Percentiles rank a stretch among this genome's conserved stretches.
Evolutionary conservation across 495 filamentous ascomycete species (phyloP).

Genomic region (Saxophila tyrrhenica): DNA sequence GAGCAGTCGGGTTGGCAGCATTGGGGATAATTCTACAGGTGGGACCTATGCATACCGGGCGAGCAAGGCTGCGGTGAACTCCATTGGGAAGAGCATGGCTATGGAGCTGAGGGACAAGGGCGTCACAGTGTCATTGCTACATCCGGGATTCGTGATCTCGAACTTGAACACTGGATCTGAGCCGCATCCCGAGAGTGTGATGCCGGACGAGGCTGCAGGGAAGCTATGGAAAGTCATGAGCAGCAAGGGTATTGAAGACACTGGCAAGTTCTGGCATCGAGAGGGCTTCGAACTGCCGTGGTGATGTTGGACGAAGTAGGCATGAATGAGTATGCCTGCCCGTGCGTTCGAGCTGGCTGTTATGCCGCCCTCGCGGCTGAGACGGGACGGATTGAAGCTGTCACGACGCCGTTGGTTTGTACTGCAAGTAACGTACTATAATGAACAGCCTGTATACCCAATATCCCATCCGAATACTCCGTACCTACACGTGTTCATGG

Average conservation of each 20-base stretch:
- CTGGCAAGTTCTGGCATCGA: conserved; percentile 31
- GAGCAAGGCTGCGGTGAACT: conserved; percentile 48
- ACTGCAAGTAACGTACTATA: no score
- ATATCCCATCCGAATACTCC: no score
- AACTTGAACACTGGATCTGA: conserved; percentile 11
- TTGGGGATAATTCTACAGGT: conserved; percentile 45
- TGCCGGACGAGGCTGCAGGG: conserved; percentile 29
- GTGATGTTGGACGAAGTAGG: no score
- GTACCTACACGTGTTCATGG: background rate
- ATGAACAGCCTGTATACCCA: no score
- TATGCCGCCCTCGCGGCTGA: no score
- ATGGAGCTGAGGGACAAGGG: conserved; percentile 29
- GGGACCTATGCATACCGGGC: conserved; percentile 71
- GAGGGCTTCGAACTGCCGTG: conserved; percentile 30
- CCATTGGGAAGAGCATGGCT: conserved; percentile 30
- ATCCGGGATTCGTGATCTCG: conserved; percentile 31
- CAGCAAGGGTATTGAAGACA: conserved; percentile 26
- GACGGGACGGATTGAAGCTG: no score
- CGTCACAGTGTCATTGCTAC: conserved; percentile 29
- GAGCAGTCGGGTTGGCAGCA: conserved; percentile 32
- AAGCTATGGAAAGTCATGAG: conserved; percentile 30
- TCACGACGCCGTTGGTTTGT: no score
- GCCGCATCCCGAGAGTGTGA: conserved; percentile 23
- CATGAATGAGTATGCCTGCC: no score
- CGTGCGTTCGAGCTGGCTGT: no score